These are phyloP conservation scores for Monosporascus sp. DNA, from an alignment of 2,329 filamentous ascomycete species.

Conservation along the genomic window DNA sequence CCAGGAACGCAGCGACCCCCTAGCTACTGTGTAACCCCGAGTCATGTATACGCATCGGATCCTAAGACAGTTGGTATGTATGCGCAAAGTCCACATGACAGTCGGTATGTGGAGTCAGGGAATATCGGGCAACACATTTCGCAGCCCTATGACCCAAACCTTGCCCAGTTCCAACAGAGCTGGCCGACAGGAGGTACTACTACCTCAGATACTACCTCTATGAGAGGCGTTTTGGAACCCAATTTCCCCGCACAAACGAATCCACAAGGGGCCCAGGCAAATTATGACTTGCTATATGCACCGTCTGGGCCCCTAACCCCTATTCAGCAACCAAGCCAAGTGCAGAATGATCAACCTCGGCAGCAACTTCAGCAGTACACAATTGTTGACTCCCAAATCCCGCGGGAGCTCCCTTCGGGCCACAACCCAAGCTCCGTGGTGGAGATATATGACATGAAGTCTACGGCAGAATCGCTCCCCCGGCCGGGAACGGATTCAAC, in stretches of 20 bases:
- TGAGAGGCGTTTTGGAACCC: too few species aligned
- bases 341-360: background rate
- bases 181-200: background rate
- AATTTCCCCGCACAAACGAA: too few species aligned
- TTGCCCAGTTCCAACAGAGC: background rate
- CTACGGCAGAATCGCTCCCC: conserved; percentile 5
- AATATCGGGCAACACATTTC: background rate
- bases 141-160: background rate
- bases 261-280: too few species aligned
- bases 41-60: background rate
- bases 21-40: conserved; percentile 1
- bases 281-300: background rate
- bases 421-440: background rate
- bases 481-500: background rate
- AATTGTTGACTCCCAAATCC: background rate
- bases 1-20: conserved; percentile 2
- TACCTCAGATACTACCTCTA: background rate
- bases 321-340: background rate
- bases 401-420: background rate
- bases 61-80: background rate
- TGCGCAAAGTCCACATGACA: background rate
- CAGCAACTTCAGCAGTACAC: background rate
- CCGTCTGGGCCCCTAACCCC: background rate
- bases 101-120: background rate
- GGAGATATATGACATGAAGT: conserved; percentile 2